Conservation (phyloP, 345 rosid species). For the Fremontodendron californicum region DNA sequence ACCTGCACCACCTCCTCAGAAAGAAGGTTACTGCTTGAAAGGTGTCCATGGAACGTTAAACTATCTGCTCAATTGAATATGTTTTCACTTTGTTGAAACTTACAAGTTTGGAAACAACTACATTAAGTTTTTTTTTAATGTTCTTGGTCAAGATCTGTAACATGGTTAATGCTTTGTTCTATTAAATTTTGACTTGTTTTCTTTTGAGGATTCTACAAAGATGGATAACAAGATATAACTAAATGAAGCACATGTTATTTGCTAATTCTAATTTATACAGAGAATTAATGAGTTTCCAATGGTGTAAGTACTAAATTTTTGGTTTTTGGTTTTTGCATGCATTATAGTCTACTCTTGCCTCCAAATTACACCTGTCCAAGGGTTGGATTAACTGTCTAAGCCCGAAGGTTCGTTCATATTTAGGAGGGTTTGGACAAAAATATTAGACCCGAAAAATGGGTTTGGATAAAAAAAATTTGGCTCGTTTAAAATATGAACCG, state of each 20-base stretch:
- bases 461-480: no score
- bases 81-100: background rate
- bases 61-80: background rate
- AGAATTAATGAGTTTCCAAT: background rate
- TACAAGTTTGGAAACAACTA: background rate
- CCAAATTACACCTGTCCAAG: no score
- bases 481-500: no score
- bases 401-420: no score
- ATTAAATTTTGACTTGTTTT: background rate
- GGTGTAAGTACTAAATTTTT: background rate
- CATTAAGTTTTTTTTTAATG: background rate
- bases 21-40: slow-evolving; percentile 30
- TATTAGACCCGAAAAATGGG: no score
- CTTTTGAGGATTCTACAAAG: background rate
- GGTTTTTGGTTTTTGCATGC: background rate
- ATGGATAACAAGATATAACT: background rate
- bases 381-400: no score
- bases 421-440: no score
- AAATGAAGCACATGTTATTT: background rate
- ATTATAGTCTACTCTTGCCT: background rate
- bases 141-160: background rate
- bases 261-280: background rate
- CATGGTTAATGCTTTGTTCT: background rate
- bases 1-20: slow-evolving; percentile 60
- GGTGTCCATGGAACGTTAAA: background rate